Base-by-base conservation (phyloP, 169 alveolate species). In the Cryptosporidium baileyi region DNA sequence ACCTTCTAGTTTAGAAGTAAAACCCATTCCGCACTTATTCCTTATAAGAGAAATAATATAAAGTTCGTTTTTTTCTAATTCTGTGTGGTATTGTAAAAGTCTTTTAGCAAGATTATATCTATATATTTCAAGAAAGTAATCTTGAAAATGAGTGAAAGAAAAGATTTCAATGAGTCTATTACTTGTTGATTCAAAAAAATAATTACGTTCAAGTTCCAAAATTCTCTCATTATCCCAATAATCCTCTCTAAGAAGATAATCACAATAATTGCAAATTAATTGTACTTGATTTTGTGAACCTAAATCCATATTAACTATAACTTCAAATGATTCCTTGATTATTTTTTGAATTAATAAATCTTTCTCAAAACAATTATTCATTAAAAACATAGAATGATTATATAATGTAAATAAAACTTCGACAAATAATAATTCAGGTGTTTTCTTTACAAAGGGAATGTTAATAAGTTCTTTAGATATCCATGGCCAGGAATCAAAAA, bases 1-100 rank as follows among this genome's bases (percentile, higher is more conserved):
- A 30, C 98, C 98, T 89, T 95, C 98, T 45, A 95, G 82, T 81
- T 93, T 94, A 54, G 93, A 88, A 8, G 98, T 95, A 89, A 92
- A 94, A 62, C 93, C 93, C 2, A 96, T 93, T 6, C 98, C 97
- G 82, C 95, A 92, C 59, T 89, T 85, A 92, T 91, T 90, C 88
- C 94, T 94, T 80, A 95, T 88, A 80, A 90, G 89, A 8, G 93
- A 89, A 34, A 95, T 95, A 80, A 94, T 54, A 5, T 85, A 59
- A 88, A 89, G 91, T 67, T 95, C 98, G 1, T 91, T 80, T 47
- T 95, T 51, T 74, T 74, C 85, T 22, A 36, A 34, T 17, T 38
- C 88, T 15, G 62, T 54, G 36, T 90, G 82, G 24, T 88, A 81
- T 60, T 51, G 74, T 34, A 90, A 85, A 15, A 90, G 90, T 40